These are phyloP conservation scores for Meripilus lineatus DNA, from an alignment of 1,284 basidiomycete species.

Conservation along the genomic window DNA sequence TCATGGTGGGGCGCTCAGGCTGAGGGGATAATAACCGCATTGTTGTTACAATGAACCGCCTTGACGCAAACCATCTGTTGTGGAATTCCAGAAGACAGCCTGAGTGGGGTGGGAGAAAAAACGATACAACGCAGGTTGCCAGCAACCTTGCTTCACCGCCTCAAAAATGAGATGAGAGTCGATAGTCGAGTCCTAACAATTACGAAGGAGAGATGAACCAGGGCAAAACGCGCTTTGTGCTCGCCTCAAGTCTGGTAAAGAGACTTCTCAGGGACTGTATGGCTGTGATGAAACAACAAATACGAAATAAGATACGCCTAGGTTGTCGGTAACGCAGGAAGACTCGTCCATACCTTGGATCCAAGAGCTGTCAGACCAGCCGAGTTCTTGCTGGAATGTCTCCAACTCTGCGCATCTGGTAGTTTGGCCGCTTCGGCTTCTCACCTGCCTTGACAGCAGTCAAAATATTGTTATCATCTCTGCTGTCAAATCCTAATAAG, in stretches of 20 bases:
- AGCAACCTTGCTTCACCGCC: too few relatives aligned
- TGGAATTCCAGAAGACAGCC: too few relatives aligned
- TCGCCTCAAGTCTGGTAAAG: constrained; percentile 83
- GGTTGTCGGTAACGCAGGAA: not conserved
- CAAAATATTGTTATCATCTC: constrained; percentile 86
- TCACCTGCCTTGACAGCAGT: constrained; percentile 83
- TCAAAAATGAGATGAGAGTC: too few relatives aligned
- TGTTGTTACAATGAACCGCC: too few relatives aligned
- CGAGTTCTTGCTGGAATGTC: constrained; percentile 87
- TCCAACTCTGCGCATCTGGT: constrained; percentile 86
- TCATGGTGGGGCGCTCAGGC: too few relatives aligned
- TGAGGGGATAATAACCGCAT: too few relatives aligned
- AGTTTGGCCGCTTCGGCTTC: too few relatives aligned
- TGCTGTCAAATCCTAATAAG: constrained; percentile 96
- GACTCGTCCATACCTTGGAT: constrained; percentile 56
- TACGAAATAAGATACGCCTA: constrained; percentile 1
- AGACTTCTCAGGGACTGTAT: constrained; percentile 91
- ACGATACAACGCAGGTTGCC: too few relatives aligned
- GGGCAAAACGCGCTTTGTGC: constrained; percentile 6
- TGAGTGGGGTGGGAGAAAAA: too few relatives aligned
- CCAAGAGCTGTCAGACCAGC: constrained; percentile 84
- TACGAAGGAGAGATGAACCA: too few relatives aligned
- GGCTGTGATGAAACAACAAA: constrained; percentile 51
- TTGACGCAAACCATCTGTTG: too few relatives aligned
- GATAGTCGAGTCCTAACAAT: too few relatives aligned